Conservation (phyloP, 2,329 filamentous ascomycete genomes). For the Paradendryphiella salina region DNA sequence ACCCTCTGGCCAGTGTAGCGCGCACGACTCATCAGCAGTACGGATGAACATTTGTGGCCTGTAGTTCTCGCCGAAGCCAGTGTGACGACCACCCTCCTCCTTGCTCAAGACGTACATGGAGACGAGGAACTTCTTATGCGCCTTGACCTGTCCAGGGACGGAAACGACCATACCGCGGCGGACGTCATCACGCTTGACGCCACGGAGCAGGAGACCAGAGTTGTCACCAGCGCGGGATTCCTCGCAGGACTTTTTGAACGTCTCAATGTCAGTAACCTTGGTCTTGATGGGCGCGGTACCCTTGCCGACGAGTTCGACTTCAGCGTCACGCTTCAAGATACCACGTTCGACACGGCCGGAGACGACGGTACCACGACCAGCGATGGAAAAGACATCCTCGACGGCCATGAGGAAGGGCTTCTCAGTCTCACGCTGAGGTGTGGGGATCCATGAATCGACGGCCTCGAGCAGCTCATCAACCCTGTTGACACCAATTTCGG, state of each 20-base stretch:
- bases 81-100: slow-evolving; percentile 97
- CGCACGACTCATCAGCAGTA: slow-evolving; percentile 76
- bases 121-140: slow-evolving; percentile 87
- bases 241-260: slow-evolving; percentile 99
- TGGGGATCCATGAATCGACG: slow-evolving; percentile 96
- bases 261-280: slow-evolving; percentile 99
- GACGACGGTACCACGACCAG: slow-evolving; percentile 91
- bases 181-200: slow-evolving; percentile 94
- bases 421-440: slow-evolving; percentile 87
- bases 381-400: slow-evolving; percentile 66
- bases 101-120: slow-evolving; percentile 97
- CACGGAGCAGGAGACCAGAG: slow-evolving; percentile 93
- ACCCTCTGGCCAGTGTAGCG: slow-evolving; percentile 84
- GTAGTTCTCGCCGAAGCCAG: slow-evolving; percentile 94
- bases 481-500: slow-evolving; percentile 83
- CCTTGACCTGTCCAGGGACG: slow-evolving; percentile 79
- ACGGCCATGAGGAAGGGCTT: slow-evolving; percentile 99
- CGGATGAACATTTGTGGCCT: slow-evolving; percentile 94
- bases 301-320: slow-evolving; percentile 94
- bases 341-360: slow-evolving; percentile 98
- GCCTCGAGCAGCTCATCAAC: slow-evolving; percentile 89
- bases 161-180: slow-evolving; percentile 92
- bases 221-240: slow-evolving; percentile 97
- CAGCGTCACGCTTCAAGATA: slow-evolving; percentile 86
- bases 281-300: slow-evolving; percentile 83